Evolutionary conservation across 1,284 basidiomycete genomes (phyloP).

Genomic region (Apiotrichum gamsii): DNA sequence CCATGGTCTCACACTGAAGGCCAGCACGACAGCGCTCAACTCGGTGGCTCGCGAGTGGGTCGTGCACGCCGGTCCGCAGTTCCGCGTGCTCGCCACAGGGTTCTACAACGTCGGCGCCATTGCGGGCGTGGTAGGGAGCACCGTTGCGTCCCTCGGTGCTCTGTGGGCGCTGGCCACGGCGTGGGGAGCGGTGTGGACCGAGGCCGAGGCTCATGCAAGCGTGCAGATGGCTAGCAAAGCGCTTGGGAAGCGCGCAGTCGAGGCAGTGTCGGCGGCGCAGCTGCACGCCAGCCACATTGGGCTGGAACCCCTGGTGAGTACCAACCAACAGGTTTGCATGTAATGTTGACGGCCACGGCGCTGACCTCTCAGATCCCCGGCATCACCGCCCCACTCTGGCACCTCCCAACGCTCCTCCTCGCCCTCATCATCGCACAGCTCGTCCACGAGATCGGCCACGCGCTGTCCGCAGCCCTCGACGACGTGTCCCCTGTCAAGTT

Average conservation of each 20-base stretch:
- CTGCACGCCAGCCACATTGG: slow-evolving; percentile 15
- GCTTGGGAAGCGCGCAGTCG: no score
- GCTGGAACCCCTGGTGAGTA: slow-evolving; percentile 32
- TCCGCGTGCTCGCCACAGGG: background rate
- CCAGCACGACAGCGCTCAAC: slow-evolving; percentile 27
- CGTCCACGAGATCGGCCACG: slow-evolving; percentile 44
- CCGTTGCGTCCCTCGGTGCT: background rate
- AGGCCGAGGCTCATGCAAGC: no score
- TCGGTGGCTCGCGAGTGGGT: slow-evolving; percentile 7
- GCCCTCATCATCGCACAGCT: slow-evolving; percentile 39
- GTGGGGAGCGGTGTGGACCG: slow-evolving; percentile 21
- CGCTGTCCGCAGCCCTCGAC: slow-evolving; percentile 37
- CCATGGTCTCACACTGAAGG: slow-evolving; percentile 13
- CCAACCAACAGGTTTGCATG: background rate
- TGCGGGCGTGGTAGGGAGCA: slow-evolving; percentile 6
- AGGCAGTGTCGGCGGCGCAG: no score
- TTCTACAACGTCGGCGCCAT: slow-evolving; percentile 14
- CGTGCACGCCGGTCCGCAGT: background rate
- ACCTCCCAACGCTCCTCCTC: slow-evolving; percentile 37
- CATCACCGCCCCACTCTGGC: slow-evolving; percentile 38
- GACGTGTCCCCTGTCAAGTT: slow-evolving; percentile 31
- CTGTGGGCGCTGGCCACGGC: slow-evolving; percentile 16
- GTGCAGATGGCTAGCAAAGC: no score
- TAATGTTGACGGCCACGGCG: background rate
- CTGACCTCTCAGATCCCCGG: slow-evolving; percentile 37